A percentile compares a stretch with the other conserved stretches of the same genome.
Evolutionary conservation across 139 green algal species (phyloP).

Genomic region (Asterochloris erici): DNA sequence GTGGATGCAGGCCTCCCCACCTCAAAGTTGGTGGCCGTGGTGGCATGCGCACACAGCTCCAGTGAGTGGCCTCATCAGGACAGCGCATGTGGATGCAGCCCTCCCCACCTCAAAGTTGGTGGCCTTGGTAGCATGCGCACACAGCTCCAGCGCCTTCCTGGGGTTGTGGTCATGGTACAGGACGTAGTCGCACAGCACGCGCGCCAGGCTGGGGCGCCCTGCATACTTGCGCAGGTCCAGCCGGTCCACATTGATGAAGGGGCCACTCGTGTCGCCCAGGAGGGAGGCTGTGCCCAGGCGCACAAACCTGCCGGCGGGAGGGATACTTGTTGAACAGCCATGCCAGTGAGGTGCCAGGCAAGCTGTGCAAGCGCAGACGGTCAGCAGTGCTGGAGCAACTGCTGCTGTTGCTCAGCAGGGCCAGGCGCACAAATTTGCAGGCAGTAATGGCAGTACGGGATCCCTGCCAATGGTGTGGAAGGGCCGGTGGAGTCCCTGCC

Average conservation of each 20-base stretch:
- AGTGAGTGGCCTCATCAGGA: too few relatives aligned
- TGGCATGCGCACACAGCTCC: conserved; percentile 33
- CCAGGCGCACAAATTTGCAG: too few relatives aligned
- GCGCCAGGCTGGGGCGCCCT: conserved; percentile 46
- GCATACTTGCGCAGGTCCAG: conserved; percentile 80
- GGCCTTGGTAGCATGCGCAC: conserved; percentile 41
- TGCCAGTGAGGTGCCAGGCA: too few relatives aligned
- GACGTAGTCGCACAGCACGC: conserved; percentile 77
- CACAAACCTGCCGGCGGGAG: conserved; percentile 56
- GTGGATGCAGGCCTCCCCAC: not conserved
- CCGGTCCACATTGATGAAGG: conserved; percentile 72
- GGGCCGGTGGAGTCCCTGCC: too few relatives aligned
- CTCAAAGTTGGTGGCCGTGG: conserved; percentile 26
- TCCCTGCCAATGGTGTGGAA: too few relatives aligned
- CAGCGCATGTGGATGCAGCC: too few relatives aligned
- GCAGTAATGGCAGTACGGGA: too few relatives aligned
- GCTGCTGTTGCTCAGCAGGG: too few relatives aligned
- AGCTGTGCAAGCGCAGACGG: too few relatives aligned
- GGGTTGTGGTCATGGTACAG: conserved; percentile 82
- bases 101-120: conserved; percentile 29
- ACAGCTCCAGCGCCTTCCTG: conserved; percentile 67
- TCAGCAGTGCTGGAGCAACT: too few relatives aligned
- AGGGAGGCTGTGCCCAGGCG: conserved; percentile 73
- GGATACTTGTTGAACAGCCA: too few relatives aligned
- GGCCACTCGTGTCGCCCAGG: conserved; percentile 48